phyloP scores from a whole-genome alignment of 2,329 filamentous ascomycete genomes.

The Emmonsia crescens region DNA sequence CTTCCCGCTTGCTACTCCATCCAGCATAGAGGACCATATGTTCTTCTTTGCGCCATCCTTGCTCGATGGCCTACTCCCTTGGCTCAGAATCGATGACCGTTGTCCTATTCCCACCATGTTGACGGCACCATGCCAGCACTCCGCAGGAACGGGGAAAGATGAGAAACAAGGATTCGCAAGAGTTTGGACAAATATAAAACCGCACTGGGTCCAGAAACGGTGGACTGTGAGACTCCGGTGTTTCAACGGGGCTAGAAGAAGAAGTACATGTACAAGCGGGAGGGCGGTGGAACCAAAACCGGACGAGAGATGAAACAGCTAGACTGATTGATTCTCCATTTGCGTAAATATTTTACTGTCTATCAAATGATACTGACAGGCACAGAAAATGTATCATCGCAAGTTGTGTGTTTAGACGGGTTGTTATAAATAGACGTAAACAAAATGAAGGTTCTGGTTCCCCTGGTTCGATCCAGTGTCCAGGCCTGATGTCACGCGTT shows the following conservation, averaged over 20 bases:
- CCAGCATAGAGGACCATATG: constrained; percentile 89
- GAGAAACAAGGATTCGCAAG: neutral
- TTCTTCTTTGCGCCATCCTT: constrained; percentile 66
- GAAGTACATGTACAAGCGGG: neutral
- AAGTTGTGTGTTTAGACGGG: neutral
- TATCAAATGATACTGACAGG: neutral
- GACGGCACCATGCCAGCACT: constrained; percentile 26
- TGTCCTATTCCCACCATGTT: constrained; percentile 28
- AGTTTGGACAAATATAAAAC: neutral
- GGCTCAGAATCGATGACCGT: constrained; percentile 29
- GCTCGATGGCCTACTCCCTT: constrained; percentile 35
- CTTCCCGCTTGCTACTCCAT: constrained; percentile 81
- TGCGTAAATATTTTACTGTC: neutral
- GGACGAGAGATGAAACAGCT: neutral
- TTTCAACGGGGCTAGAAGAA: neutral
- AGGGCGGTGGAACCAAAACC: neutral
- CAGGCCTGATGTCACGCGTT: constrained; percentile 11
- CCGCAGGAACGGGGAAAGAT: neutral
- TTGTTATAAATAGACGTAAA: neutral
- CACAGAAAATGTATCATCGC: neutral
- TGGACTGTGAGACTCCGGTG: neutral
- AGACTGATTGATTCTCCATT: neutral
- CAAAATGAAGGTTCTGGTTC: neutral
- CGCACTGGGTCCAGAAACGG: neutral
- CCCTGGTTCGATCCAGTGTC: neutral